Evolutionary conservation across 345 rosid genomes (phyloP), one percentile per base, ranked within the genome.

Genomic region (Populus davidiana): DNA sequence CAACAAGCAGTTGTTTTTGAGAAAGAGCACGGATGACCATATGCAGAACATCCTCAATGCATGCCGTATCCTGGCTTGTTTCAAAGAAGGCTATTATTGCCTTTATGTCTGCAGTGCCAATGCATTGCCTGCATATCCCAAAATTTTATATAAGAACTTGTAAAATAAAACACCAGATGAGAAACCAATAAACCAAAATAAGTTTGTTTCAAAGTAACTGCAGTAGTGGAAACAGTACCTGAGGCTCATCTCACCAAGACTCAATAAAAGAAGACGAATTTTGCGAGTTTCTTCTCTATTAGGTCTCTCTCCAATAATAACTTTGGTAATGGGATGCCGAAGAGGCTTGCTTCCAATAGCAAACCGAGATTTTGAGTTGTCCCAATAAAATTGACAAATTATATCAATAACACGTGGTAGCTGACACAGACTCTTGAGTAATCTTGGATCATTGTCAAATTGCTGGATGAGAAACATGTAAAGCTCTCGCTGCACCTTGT

Each of bases 181-280:
- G 71, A 11, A 50, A 23, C 54, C 68, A 14, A 62, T 79, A 35
- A 59, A 74, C 75, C 10, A 33, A 67, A 33, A 64, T 13, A n/a
- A 64, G 17, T 64, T 25, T 2, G 20, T 14, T 14, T 25, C 18
- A 64, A n/a, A 29, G 39, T 35, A 7, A 17, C 14, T 12, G 14
- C 14, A 25, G 14, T 4, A 27, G 35, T 29, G 61, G 29, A 61
- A 56, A 61, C 25, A 29, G 47, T 91, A 94, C 99, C 94, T 90
- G 79, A 95, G 91, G 85, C 98, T 89, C 99, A 95, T 93, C 88
- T 95, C 99, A 78, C 97, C 98, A 82, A 93, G 95, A 83, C 99
- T 91, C 83, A 95, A 85, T 73, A 91, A 85, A 79, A 95, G 91
- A 87, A 95, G 98, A 86, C 99, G 97, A 80, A 93, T 89, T 89